Evolutionary conservation across 1,139 yeast species (phyloP), one percentile per base, ranked within the genome.

Genomic region (Candida glucosophila): DNA sequence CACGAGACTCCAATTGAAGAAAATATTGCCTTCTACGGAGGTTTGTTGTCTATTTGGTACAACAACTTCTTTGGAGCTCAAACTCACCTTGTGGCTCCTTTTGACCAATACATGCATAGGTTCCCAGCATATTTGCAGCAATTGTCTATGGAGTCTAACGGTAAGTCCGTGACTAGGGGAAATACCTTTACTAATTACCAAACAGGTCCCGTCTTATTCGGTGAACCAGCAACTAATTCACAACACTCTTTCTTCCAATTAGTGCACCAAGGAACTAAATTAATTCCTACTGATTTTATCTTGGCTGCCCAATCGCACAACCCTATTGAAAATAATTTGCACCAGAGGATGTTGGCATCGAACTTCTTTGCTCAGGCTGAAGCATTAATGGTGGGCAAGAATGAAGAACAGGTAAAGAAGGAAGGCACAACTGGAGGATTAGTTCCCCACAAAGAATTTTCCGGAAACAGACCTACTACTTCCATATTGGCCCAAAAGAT

Each of bases 61-160:
- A 88, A 85, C 73, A 90, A 90, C 72, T 90, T 90, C 73, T 82
- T 73, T 52, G 94, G 92, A 40, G 95, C 98, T 31, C 96, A 90
- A 69, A 90, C 98, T 40, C 97, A 90, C 58, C 70, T 90, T 59
- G 95, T 90, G 40, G 95, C 95, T 34, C 98, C 98, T 41, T 90
- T 86, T 52, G 98, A 90, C 62, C 98, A 90, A 68, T 90, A 90
- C 70, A 69, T 90, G 61, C 95, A 88, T 75, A 75, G 98, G 58
- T 90, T 90, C 88, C 96, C 98, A 39, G 98, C 98, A 33, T 90
- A 90, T 66, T 73, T 90, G 60, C 98, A 90, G 69, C 98, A 90
- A 67, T 74, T 90, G 55, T 83, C 95, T 20, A 90, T 90, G 98
- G 98, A 90, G 67, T 86, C 97, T 35, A 90, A 90, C 65, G 98